Conservation (phyloP, 495 filamentous ascomycete species). For the Talaromyces nanjingensis region DNA sequence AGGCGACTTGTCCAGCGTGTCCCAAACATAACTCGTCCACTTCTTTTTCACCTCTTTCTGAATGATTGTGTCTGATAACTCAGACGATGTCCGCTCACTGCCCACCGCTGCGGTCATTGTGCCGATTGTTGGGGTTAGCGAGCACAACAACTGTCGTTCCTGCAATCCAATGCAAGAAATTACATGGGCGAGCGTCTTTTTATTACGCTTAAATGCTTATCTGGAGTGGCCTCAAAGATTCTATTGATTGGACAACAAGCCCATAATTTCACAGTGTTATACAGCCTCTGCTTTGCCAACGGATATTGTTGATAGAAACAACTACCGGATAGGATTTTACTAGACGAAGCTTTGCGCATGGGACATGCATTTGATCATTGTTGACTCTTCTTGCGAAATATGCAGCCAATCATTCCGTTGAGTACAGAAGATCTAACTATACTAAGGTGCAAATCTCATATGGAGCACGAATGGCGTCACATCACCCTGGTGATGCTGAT, state of each 20-base stretch:
- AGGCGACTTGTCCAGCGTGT: slow-evolving; percentile 53
- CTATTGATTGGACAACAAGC: neutral
- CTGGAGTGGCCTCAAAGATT: neutral
- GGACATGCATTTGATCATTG: slow-evolving; percentile 10
- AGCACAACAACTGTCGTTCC: neutral
- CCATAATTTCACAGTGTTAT: neutral
- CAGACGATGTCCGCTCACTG: slow-evolving; percentile 11
- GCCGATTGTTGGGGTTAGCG: neutral
- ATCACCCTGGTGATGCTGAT: neutral
- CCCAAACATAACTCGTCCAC: slow-evolving; percentile 49
- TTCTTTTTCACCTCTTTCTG: slow-evolving; percentile 22
- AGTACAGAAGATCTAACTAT: neutral
- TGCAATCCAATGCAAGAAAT: neutral
- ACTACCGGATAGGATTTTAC: neutral
- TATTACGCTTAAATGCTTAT: neutral
- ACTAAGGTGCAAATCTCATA: neutral
- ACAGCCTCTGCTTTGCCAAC: neutral
- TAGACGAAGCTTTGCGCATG: neutral
- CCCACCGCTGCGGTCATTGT: slow-evolving; percentile 14
- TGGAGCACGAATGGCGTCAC: neutral
- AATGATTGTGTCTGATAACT: slow-evolving; percentile 12
- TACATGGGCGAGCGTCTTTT: neutral
- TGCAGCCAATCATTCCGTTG: neutral
- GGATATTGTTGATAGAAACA: neutral
- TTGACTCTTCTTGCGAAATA: slow-evolving; percentile 10